Evolutionary conservation across 305 asterid species (phyloP).

Genomic region (Salvia sclarea): DNA sequence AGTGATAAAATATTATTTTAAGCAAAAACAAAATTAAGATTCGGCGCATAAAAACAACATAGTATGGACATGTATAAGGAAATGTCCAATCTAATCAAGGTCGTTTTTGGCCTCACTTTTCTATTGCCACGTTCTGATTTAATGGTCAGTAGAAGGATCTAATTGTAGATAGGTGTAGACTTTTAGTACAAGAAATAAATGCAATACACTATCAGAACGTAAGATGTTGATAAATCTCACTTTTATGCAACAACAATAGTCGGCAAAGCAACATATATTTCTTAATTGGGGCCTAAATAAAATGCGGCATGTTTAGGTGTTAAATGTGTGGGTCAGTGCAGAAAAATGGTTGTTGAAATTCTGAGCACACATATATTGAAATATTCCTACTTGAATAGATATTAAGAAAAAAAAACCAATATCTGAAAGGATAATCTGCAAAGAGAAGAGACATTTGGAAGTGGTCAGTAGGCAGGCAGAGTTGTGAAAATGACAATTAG

Average conservation of each 20-base stretch:
- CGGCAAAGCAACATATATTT: too few species aligned
- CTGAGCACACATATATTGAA: background rate
- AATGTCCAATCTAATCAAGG: conserved; percentile 20
- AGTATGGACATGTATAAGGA: conserved; percentile 23
- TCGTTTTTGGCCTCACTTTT: background rate
- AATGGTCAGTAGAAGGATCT: background rate
- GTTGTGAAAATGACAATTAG: conserved; percentile 48
- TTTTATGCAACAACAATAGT: too few species aligned
- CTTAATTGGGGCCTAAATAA: too few species aligned
- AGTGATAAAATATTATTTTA: background rate
- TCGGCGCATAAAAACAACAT: conserved; percentile 23
- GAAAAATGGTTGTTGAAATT: background rate
- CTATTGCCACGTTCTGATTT: background rate
- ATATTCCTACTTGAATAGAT: background rate
- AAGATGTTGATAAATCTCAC: background rate
- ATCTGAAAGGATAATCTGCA: background rate
- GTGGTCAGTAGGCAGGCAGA: conserved; percentile 39
- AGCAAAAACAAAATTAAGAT: too few species aligned
- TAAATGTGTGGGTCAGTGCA: background rate
- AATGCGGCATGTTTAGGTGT: background rate
- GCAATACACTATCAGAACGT: background rate
- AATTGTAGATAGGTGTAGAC: background rate
- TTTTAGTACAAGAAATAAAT: background rate
- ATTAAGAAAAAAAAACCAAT: conserved; percentile 26
- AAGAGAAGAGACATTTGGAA: conserved; percentile 47